Conservation (phyloP, 148 eudicot genomes). For the Simmondsia chinensis region DNA sequence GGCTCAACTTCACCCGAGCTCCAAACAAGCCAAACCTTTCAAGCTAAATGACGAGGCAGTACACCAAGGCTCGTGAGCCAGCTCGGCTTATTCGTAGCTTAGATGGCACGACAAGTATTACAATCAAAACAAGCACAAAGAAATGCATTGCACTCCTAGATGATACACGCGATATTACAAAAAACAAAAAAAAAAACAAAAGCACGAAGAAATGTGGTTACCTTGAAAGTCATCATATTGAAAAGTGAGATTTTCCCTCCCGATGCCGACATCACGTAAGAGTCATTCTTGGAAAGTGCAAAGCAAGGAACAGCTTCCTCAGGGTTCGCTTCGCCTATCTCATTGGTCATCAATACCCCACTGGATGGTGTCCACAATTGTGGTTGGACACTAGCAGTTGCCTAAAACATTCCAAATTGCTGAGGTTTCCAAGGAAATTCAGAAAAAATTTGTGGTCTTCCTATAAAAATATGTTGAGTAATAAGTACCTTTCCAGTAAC, state of each 20-base stretch:
- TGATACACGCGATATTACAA: not conserved
- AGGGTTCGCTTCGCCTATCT: conserved; percentile 29
- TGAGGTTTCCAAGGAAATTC: not conserved
- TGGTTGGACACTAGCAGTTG: conserved; percentile 30
- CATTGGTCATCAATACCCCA: conserved; percentile 46
- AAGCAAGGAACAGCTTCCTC: conserved; percentile 53
- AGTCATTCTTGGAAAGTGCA: conserved; percentile 57
- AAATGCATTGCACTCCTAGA: not conserved
- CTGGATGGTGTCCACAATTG: conserved; percentile 58
- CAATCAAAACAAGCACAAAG: too few species aligned
- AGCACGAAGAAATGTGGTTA: conserved; percentile 4
- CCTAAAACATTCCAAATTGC: conserved; percentile 15
- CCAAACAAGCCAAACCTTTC: too few species aligned
- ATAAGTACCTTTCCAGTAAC: conserved; percentile 30
- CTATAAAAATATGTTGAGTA: too few species aligned
- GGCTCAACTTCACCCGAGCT: too few species aligned
- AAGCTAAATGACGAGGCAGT: too few species aligned
- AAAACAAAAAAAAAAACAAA: not conserved
- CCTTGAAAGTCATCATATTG: conserved; percentile 47
- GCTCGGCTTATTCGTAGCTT: too few species aligned
- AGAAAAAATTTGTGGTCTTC: too few species aligned
- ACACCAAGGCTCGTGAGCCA: too few species aligned
- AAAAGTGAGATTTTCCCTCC: conserved; percentile 56
- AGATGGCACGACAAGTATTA: too few species aligned
- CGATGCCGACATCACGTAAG: conserved; percentile 50